Evolutionary conservation across 2,329 filamentous ascomycete species (phyloP).

Genomic region (Curvularia lunata): DNA sequence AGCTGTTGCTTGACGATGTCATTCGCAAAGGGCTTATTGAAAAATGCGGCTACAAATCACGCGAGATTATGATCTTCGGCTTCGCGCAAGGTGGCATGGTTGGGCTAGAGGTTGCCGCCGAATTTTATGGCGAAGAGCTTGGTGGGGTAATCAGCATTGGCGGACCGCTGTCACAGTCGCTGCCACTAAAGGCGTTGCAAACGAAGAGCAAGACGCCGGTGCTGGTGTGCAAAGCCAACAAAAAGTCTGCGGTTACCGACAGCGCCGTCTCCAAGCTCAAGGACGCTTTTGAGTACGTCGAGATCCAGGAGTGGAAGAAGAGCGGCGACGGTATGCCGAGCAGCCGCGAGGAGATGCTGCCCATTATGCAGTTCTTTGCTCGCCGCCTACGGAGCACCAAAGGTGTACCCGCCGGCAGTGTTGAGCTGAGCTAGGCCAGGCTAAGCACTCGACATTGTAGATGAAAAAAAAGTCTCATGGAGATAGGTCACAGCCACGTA

Average conservation of each 20-base stretch:
- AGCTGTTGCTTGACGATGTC: slow-evolving; percentile 53
- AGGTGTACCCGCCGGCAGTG: slow-evolving; percentile 60
- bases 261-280: slow-evolving; percentile 69
- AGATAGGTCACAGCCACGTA: neutral
- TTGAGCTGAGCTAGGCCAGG: slow-evolving; percentile 52
- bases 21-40: slow-evolving; percentile 54
- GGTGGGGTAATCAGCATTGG: slow-evolving; percentile 70
- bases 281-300: slow-evolving; percentile 63
- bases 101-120: slow-evolving; percentile 54
- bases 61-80: slow-evolving; percentile 62
- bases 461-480: neutral
- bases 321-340: slow-evolving; percentile 81
- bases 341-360: slow-evolving; percentile 82
- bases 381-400: slow-evolving; percentile 65
- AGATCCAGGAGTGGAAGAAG: slow-evolving; percentile 56
- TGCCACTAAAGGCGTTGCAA: slow-evolving; percentile 35
- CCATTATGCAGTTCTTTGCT: slow-evolving; percentile 84
- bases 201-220: slow-evolving; percentile 68
- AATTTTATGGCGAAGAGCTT: slow-evolving; percentile 51
- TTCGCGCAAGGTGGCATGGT: slow-evolving; percentile 66
- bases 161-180: slow-evolving; percentile 58
- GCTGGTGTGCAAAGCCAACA: slow-evolving; percentile 64
- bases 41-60: slow-evolving; percentile 57
- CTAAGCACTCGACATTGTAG: neutral
- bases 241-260: slow-evolving; percentile 62